Base-by-base conservation (phyloP, 352 stramenopile species). In the Globisporangium acanthophoron region DNA sequence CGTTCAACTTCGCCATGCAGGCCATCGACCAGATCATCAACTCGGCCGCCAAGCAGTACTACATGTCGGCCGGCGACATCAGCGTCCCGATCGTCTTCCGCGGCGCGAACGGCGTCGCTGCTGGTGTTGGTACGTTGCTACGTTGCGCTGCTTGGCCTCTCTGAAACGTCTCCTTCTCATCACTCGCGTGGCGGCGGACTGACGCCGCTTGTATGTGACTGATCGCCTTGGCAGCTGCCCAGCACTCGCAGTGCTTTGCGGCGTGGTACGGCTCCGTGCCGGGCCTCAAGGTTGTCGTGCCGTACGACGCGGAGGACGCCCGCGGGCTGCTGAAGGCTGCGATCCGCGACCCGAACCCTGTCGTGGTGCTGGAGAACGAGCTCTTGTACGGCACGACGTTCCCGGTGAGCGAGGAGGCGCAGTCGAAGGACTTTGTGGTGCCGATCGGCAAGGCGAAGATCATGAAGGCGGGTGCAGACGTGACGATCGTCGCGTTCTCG, bases 21-120 rank as follows among this genome's bases (percentile, higher is more conserved):
- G 97, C 97, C 33, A 99, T 99, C 66, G 97, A 99, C 85, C 97
- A 99, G 72, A 98, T 99, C 68, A 88, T 99, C 53, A 99, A 99
- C 76, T 98, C 90, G 59, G 97, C 97, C n/a, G 97, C 97, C 58
- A 99, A 99, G 85, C 96, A 99, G 64, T 98, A 97, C 69, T 99
- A 99, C 87, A 99, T 99, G 98, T 97, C 81, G 58, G 96, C 92
- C 52, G 97, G 97, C 45, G 89, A 99, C 72, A 97, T 99, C 67
- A 87, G 91, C 57, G 97, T 98, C 62, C 98, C 98, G 13, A 99
- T 99, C 67, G 98, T 99, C 33, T 99, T 99, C 85, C 94, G 98
- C 43, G 98, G 98, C 54, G 94, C 98, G 31, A 99, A 99, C 85
- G 98, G 97, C 33, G 94, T 95, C 49, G 96, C 96, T 39, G 91